Evolutionary conservation across 1,284 basidiomycete genomes (phyloP).

Genomic region (Pseudozyma sp.): DNA sequence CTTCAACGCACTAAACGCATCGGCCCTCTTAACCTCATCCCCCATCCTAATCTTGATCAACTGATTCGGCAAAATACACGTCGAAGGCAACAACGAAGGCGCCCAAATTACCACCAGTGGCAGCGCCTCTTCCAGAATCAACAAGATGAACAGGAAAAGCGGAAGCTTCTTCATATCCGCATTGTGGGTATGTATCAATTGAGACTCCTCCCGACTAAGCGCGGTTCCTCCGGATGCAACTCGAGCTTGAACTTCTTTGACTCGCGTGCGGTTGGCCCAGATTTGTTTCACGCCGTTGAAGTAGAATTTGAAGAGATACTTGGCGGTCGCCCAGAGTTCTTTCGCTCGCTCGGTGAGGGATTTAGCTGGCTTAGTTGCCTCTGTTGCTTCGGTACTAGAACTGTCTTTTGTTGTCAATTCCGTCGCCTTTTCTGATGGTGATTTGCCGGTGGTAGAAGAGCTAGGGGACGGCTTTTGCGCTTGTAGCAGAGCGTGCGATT

Average conservation of each 20-base stretch:
- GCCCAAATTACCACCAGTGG: slow-evolving; percentile 86
- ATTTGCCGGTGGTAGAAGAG: neutral
- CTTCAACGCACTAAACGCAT: slow-evolving; percentile 32
- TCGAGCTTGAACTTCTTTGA: slow-evolving; percentile 38
- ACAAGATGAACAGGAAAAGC: slow-evolving; percentile 81
- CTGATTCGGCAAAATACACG: slow-evolving; percentile 86
- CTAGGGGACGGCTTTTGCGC: slow-evolving; percentile 15
- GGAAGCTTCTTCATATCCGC: slow-evolving; percentile 75
- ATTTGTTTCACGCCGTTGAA: slow-evolving; percentile 67
- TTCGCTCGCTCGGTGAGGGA: slow-evolving; percentile 40
- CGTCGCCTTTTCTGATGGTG: slow-evolving; percentile 12
- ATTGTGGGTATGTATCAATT: slow-evolving; percentile 55
- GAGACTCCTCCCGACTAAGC: slow-evolving; percentile 52
- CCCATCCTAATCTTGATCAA: slow-evolving; percentile 70
- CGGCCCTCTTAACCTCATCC: slow-evolving; percentile 56
- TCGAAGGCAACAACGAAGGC: slow-evolving; percentile 86
- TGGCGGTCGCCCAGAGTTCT: slow-evolving; percentile 59
- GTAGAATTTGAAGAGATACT: slow-evolving; percentile 67
- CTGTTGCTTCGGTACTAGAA: slow-evolving; percentile 8
- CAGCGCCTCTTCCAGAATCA: slow-evolving; percentile 83
- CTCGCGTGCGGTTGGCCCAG: slow-evolving; percentile 58
- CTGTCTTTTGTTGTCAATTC: slow-evolving; percentile 13
- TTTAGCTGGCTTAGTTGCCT: slow-evolving; percentile 19
- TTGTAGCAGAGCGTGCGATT: slow-evolving; percentile 19
- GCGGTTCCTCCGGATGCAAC: slow-evolving; percentile 36